Evolutionary conservation across 2,329 filamentous ascomycete species (phyloP), one percentile per base, ranked within the genome.

Genomic region (Scortechinia acanthostroma): DNA sequence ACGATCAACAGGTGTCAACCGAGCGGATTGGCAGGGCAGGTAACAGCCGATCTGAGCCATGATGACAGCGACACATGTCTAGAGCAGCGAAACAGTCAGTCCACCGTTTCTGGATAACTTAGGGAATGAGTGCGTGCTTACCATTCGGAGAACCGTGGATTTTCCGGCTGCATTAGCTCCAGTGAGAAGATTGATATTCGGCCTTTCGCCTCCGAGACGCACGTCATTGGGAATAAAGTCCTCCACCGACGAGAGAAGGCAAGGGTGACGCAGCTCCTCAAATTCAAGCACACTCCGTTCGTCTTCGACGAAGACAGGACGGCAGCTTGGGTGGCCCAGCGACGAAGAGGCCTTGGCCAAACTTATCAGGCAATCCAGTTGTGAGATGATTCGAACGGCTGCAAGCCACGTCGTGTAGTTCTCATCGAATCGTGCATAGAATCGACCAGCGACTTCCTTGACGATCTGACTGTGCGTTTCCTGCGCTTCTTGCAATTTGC

Each of bases 161-260:
- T 98, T 98, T 58, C 93, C 93, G 43, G 93, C 93, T 5, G 93
- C 93, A 58, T 98, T 98, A 48, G 93, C 93, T 59, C 93, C 93
- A 1, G 93, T 98, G 30, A 98, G 76, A 22, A 98, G 72, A 54
- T 88, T 90, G 54, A 98, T 91, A 55, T 91, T 96, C 45, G 89
- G 73, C 4, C 75, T 71, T 6, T 83, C 71, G 4, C 93, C 93
- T 48, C 93, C 93, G 2, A 98, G 80, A 48, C 80, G 80, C 51
- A 98, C 80, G 58, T 96, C 87, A 56, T 98, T 98, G 3, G 93
- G 93, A 49, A 98, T 98, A 57, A 98, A 98, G 62, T 96, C 91
- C 45, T 85, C 83, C 2, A 95, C 88, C 2, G 84, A 87, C 49
- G 86, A 88, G 49, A 91, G 73, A 77, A 98, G 94, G 67, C 93